These are phyloP conservation scores for Fimicolochytrium jonesii DNA, from an alignment of 192 early-diverging fungal genomes.

Conservation along the genomic window DNA sequence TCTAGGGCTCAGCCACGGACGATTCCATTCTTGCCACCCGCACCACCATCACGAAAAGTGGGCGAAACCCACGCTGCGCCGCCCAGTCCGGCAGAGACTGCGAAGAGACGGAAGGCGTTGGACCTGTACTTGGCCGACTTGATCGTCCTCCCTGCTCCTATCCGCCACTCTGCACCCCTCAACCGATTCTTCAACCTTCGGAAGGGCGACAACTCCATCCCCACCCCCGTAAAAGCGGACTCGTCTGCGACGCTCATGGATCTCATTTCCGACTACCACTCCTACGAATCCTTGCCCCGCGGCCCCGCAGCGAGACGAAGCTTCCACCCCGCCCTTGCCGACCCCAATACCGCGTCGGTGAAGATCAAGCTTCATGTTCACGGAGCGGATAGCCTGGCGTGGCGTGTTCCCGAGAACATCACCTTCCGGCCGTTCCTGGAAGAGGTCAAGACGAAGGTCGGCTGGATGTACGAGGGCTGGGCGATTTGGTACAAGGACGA, in stretches of 20 bases:
- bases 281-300: not conserved
- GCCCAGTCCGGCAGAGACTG: not conserved
- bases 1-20: constrained; percentile 11
- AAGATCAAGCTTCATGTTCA: constrained; percentile 21
- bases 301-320: too few relatives aligned
- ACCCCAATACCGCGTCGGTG: too few relatives aligned
- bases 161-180: constrained; percentile 1
- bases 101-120: constrained; percentile 1
- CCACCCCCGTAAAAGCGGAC: constrained; percentile 9
- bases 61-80: not conserved
- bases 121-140: constrained; percentile 27
- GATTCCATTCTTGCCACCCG: constrained; percentile 31
- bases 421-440: constrained; percentile 24
- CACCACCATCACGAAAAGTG: not conserved
- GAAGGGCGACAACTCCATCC: constrained; percentile 12
- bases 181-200: constrained; percentile 26
- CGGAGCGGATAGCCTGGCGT: constrained; percentile 18
- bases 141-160: constrained; percentile 10
- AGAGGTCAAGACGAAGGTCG: constrained; percentile 19
- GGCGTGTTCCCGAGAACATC: constrained; percentile 6
- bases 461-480: constrained; percentile 2
- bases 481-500: constrained; percentile 38
- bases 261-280: constrained; percentile 24
- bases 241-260: constrained; percentile 19
- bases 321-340: too few relatives aligned